A percentile compares a stretch with the other conserved stretches of the same genome.
These are phyloP conservation scores for Rubia peregrina DNA, from an alignment of 305 asterid genomes.

Conservation along the genomic window DNA sequence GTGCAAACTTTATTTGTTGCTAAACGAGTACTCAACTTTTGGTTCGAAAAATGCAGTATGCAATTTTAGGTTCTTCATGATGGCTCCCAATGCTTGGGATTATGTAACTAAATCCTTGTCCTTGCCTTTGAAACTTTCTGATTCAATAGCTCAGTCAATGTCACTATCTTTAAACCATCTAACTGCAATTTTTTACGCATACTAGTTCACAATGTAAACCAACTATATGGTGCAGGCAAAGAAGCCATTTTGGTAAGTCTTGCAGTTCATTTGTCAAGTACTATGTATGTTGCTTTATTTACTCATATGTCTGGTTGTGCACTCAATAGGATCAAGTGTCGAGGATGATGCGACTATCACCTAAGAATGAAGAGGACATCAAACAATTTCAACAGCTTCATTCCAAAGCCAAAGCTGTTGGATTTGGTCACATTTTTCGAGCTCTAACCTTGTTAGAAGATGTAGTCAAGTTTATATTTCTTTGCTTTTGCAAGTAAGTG, in stretches of 20 bases:
- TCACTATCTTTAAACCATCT: slow-evolving; percentile 32
- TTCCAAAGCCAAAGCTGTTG: slow-evolving; percentile 29
- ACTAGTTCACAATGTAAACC: slow-evolving; percentile 5
- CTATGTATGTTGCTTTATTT: not conserved
- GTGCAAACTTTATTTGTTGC: not conserved
- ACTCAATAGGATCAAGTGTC: slow-evolving; percentile 28
- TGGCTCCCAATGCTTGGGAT: slow-evolving; percentile 52
- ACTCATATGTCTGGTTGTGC: not conserved
- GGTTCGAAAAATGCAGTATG: slow-evolving; percentile 35
- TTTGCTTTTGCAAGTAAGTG: slow-evolving; percentile 15
- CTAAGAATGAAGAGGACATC: slow-evolving; percentile 25
- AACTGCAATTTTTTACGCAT: slow-evolving; percentile 9
- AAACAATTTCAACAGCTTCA: slow-evolving; percentile 31
- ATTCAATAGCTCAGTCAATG: slow-evolving; percentile 7
- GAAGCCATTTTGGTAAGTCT: slow-evolving; percentile 22
- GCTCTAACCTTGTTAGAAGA: slow-evolving; percentile 55
- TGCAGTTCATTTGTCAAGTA: not conserved
- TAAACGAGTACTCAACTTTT: slow-evolving; percentile 14
- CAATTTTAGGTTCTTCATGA: slow-evolving; percentile 56
- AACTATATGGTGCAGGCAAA: slow-evolving; percentile 15
- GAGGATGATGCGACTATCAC: slow-evolving; percentile 41
- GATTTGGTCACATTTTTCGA: slow-evolving; percentile 47
- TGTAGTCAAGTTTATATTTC: slow-evolving; percentile 20
- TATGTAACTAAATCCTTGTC: slow-evolving; percentile 20
- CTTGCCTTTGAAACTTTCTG: slow-evolving; percentile 31